Percentiles rank a stretch among this genome's conserved stretches.
These are phyloP conservation scores for Sporothrix brasiliensis DNA, from an alignment of 2,329 filamentous ascomycete species.

Conservation along the genomic window DNA sequence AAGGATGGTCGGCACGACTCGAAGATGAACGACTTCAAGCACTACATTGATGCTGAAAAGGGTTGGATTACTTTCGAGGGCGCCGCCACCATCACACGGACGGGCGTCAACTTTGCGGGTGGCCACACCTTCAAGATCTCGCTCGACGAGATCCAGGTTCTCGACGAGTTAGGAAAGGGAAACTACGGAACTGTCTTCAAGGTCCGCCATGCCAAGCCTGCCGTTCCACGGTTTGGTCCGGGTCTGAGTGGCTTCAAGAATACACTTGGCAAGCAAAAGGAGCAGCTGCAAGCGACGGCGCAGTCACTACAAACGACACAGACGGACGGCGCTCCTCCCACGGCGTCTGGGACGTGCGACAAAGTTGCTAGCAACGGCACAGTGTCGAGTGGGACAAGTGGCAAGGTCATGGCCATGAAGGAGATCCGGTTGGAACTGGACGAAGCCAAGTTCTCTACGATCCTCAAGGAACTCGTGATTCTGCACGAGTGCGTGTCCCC, in stretches of 20 bases:
- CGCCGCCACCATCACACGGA: constrained; percentile 84
- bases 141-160: constrained; percentile 88
- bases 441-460: constrained; percentile 93
- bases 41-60: constrained; percentile 88
- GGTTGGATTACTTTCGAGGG: constrained; percentile 91
- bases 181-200: constrained; percentile 99
- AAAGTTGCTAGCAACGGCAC: not conserved
- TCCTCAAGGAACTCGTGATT: constrained; percentile 96
- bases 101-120: constrained; percentile 88
- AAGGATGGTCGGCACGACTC: constrained; percentile 50
- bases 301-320: constrained; percentile 2
- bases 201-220: constrained; percentile 77
- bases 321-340: constrained; percentile 36
- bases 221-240: constrained; percentile 60
- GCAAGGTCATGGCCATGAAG: constrained; percentile 97
- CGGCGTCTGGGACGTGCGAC: constrained; percentile 26
- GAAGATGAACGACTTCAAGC: constrained; percentile 63
- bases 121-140: constrained; percentile 92
- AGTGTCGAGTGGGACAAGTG: constrained; percentile 56
- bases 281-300: not conserved
- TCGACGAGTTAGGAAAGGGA: constrained; percentile 93
- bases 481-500: constrained; percentile 92
- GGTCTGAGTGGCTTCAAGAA: constrained; percentile 57
- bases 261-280: not conserved
- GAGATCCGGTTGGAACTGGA: constrained; percentile 95